phyloP scores from a whole-genome alignment of 768 basidiomycete genomes.

The Kondoa subrosea region DNA sequence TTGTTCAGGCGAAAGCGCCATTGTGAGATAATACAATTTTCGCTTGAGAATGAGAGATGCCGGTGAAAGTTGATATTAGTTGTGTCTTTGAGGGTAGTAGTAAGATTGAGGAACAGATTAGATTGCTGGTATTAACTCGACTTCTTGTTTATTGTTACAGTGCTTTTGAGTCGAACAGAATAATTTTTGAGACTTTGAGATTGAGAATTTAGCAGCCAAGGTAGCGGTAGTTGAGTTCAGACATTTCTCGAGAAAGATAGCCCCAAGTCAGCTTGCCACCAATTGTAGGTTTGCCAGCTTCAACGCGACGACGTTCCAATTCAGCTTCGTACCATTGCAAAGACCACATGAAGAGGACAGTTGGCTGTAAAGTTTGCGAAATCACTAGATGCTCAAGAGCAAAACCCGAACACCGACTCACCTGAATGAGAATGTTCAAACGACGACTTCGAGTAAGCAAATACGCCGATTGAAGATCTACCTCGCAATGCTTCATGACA shows the following conservation, averaged over 20 bases:
- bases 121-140: no score
- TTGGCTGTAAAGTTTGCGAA: constrained; percentile 87
- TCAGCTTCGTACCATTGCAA: constrained; percentile 37
- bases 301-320: not conserved
- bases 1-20: no score
- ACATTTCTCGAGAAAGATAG: constrained; percentile 8
- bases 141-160: no score
- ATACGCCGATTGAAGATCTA: constrained; percentile 84
- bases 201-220: not conserved
- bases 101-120: no score
- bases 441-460: constrained; percentile 76
- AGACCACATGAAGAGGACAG: constrained; percentile 87
- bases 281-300: not conserved
- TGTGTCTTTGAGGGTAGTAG: no score
- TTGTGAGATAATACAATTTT: no score
- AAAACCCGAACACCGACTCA: no score
- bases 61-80: no score
- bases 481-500: constrained; percentile 76
- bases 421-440: constrained; percentile 40
- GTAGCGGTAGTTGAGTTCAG: constrained; percentile 6
- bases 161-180: not conserved
- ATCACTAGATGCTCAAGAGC: no score
- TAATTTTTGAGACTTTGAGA: not conserved
- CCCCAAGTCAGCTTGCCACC: constrained; percentile 3
- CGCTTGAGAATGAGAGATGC: no score